Percentiles rank a stretch among this genome's conserved stretches.
phyloP scores from a whole-genome alignment of 768 basidiomycete genomes.

The Mycena pura region DNA sequence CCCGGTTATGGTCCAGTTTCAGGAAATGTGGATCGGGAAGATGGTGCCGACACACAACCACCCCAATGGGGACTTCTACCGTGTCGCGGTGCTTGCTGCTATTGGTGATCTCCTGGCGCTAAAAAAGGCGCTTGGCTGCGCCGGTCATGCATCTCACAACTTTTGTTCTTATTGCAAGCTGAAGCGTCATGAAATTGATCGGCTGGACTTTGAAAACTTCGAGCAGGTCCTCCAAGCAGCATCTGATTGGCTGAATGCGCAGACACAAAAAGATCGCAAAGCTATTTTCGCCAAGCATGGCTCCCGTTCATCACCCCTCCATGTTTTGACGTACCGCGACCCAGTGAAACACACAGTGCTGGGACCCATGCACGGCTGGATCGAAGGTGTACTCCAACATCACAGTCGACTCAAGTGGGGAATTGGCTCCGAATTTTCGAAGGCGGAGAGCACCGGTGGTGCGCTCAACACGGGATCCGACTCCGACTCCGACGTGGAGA shows the following conservation, averaged over 20 bases:
- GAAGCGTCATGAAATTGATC: conserved; percentile 5
- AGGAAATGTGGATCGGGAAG: conserved; percentile 16
- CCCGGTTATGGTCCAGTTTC: conserved; percentile 5
- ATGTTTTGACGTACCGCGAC: conserved; percentile 24
- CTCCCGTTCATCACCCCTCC: conserved; percentile 15
- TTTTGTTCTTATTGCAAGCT: conserved; percentile 30
- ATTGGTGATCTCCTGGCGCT: conserved; percentile 24
- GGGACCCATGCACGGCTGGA: conserved; percentile 27
- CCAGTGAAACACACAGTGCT: conserved; percentile 21
- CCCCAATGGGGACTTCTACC: conserved; percentile 21
- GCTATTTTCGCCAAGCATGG: conserved; percentile 10
- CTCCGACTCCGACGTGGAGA: background rate
- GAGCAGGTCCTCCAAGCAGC: conserved; percentile 11
- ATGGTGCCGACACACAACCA: conserved; percentile 11
- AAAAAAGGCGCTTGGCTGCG: conserved; percentile 23
- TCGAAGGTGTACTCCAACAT: conserved; percentile 19
- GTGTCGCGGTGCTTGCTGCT: conserved; percentile 17
- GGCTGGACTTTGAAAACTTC: conserved; percentile 23
- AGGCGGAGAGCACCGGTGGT: background rate
- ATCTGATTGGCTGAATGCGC: conserved; percentile 16
- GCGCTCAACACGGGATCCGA: background rate
- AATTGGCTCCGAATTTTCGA: conserved; percentile 6
- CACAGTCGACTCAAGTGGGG: conserved; percentile 27
- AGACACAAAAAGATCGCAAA: conserved; percentile 7
- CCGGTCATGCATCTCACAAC: conserved; percentile 1